Percentiles rank a stretch among this genome's conserved stretches.
Evolutionary conservation across 352 stramenopile species (phyloP).

Genomic region (Phytopythium montanum): DNA sequence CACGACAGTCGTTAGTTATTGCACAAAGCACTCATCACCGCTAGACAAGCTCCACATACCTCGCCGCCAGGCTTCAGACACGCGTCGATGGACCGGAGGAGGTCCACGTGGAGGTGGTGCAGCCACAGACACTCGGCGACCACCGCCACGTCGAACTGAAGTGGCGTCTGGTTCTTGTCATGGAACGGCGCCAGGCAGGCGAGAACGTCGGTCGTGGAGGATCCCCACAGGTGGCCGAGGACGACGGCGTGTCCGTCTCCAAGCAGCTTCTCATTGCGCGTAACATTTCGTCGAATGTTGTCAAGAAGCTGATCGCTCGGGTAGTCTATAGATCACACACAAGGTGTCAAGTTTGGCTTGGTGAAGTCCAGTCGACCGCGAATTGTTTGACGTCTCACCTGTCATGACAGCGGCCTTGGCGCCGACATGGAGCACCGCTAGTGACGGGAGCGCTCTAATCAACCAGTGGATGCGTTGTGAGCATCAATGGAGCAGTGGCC

Average conservation of each 20-base stretch:
- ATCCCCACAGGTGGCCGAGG: slow-evolving; percentile 39
- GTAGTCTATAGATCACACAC: slow-evolving; percentile 27
- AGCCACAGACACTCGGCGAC: slow-evolving; percentile 54
- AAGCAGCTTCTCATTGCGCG: slow-evolving; percentile 30
- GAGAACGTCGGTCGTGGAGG: slow-evolving; percentile 16
- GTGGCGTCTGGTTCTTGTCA: background rate
- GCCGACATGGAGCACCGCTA: slow-evolving; percentile 40
- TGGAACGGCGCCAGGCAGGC: slow-evolving; percentile 9
- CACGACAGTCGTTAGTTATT: background rate
- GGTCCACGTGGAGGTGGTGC: slow-evolving; percentile 40
- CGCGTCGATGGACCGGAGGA: slow-evolving; percentile 36
- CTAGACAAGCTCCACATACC: slow-evolving; percentile 10
- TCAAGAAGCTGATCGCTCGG: slow-evolving; percentile 37
- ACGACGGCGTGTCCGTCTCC: slow-evolving; percentile 24
- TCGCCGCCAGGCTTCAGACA: slow-evolving; percentile 27
- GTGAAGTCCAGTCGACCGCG: background rate
- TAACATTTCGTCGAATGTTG: slow-evolving; percentile 41
- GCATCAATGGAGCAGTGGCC: background rate
- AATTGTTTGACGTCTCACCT: slow-evolving; percentile 11
- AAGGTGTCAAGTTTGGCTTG: background rate
- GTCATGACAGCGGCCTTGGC: slow-evolving; percentile 39
- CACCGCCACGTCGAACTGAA: slow-evolving; percentile 36
- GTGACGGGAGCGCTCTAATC: slow-evolving; percentile 36
- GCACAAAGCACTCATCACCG: background rate
- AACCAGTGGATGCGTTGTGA: background rate